Conservation (phyloP, 2,329 filamentous ascomycete genomes). For the Chalaropsis ovoidea region DNA sequence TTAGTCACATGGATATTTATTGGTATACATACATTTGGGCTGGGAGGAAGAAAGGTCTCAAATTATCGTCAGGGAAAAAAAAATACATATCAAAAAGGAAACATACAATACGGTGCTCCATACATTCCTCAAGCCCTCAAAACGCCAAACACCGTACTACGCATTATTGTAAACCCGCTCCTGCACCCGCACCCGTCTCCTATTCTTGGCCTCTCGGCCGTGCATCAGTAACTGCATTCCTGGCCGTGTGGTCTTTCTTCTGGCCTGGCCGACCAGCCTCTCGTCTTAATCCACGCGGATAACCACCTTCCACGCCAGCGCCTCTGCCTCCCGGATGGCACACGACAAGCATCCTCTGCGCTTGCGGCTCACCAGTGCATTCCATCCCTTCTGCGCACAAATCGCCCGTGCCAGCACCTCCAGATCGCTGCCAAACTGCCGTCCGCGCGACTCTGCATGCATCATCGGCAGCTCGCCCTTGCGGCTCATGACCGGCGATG, state of each 20-base stretch:
- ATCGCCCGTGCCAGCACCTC: conserved; percentile 62
- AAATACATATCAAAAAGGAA: background rate
- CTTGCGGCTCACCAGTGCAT: conserved; percentile 58
- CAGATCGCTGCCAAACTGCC: conserved; percentile 53
- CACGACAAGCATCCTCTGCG: conserved; percentile 62
- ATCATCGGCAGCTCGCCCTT: conserved; percentile 38
- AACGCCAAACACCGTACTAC: conserved; percentile 9
- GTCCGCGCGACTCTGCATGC: conserved; percentile 46
- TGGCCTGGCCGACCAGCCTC: background rate
- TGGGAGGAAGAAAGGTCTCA: background rate
- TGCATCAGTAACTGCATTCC: background rate
- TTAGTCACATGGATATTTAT: too few relatives aligned
- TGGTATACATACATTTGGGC: too few relatives aligned
- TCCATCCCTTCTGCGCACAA: conserved; percentile 64
- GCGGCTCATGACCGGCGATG: conserved; percentile 26
- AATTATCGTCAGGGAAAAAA: background rate
- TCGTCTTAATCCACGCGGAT: conserved; percentile 41
- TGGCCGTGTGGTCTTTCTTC: background rate
- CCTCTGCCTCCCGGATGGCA: conserved; percentile 63
- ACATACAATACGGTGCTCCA: conserved; percentile 2
- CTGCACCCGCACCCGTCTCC: background rate
- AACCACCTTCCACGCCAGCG: conserved; percentile 59
- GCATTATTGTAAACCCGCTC: background rate
- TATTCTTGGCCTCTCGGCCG: background rate
- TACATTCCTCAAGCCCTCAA: background rate